These are phyloP conservation scores for Venturia effusa DNA, from an alignment of 2,329 filamentous ascomycete genomes.

Conservation along the genomic window DNA sequence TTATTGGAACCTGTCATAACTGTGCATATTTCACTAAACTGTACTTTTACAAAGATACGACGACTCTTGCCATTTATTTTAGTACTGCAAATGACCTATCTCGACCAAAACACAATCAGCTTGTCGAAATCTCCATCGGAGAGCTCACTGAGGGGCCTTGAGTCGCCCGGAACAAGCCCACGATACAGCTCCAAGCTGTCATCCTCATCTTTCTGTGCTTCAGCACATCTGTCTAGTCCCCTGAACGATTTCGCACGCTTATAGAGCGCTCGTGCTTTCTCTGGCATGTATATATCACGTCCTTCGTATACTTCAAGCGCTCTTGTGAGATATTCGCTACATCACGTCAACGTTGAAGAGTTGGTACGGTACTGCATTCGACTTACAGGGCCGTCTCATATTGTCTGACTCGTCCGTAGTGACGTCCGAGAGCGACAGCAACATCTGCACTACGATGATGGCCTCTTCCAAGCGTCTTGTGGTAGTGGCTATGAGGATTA, in stretches of 20 bases:
- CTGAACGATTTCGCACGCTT: neutral
- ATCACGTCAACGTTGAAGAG: neutral
- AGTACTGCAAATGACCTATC: neutral
- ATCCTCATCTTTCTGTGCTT: neutral
- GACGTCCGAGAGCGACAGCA: constrained; percentile 7
- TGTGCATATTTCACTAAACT: neutral
- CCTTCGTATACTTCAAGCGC: constrained; percentile 2
- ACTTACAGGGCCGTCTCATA: constrained; percentile 11
- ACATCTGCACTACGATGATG: constrained; percentile 13
- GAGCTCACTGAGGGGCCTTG: neutral
- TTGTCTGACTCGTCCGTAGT: constrained; percentile 12
- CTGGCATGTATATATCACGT: neutral
- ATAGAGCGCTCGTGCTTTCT: constrained; percentile 2
- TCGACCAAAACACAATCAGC: constrained; percentile 10
- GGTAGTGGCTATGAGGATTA: constrained; percentile 9
- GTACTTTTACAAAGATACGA: neutral
- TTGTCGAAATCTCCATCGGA: constrained; percentile 4
- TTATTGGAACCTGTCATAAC: neutral
- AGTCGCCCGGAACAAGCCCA: neutral
- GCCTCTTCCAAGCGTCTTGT: constrained; percentile 11
- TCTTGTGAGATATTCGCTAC: neutral
- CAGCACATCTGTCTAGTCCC: neutral
- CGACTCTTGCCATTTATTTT: neutral
- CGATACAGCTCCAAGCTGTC: constrained; percentile 6
- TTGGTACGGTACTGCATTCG: neutral